phyloP scores from a whole-genome alignment of 192 early-diverging fungal species.

The Glomus cerebriforme region DNA sequence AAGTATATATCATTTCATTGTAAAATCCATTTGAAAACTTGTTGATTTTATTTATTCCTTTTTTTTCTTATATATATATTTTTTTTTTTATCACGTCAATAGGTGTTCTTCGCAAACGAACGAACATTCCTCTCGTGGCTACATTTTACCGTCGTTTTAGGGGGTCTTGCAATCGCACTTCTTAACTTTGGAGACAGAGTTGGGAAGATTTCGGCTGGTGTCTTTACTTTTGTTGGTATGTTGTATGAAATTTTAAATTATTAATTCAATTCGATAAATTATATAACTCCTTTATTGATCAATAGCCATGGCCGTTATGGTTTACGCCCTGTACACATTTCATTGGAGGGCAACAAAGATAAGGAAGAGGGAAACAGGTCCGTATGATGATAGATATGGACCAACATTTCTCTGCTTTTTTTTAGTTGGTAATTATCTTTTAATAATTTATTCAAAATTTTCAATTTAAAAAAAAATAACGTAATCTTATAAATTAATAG shows the following conservation, averaged over 20 bases:
- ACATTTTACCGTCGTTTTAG: slow-evolving; percentile 78
- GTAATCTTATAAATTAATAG: too few relatives aligned
- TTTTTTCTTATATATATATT: too few relatives aligned
- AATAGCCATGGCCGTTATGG: slow-evolving; percentile 69
- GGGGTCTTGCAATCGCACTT: slow-evolving; percentile 74
- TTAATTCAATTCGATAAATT: not conserved
- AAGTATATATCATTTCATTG: slow-evolving; percentile 42
- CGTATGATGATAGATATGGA: slow-evolving; percentile 76
- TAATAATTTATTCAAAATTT: not conserved
- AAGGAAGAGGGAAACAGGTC: slow-evolving; percentile 63
- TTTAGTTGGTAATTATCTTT: slow-evolving; percentile 45
- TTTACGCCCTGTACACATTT: slow-evolving; percentile 75
- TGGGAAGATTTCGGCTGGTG: slow-evolving; percentile 54
- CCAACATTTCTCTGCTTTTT: slow-evolving; percentile 71
- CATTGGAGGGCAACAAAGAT: slow-evolving; percentile 76
- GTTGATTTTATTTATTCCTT: not conserved
- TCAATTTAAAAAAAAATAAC: not conserved
- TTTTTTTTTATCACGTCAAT: not conserved
- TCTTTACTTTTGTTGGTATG: slow-evolving; percentile 55
- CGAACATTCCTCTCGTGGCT: slow-evolving; percentile 91
- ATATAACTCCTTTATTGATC: slow-evolving; percentile 2
- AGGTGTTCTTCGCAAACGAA: slow-evolving; percentile 91
- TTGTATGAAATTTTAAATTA: not conserved
- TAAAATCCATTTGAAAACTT: not conserved
- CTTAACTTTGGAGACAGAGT: slow-evolving; percentile 82